phyloP scores from a whole-genome alignment of 768 basidiomycete species.

The Dictyophora rubrovolvata region DNA sequence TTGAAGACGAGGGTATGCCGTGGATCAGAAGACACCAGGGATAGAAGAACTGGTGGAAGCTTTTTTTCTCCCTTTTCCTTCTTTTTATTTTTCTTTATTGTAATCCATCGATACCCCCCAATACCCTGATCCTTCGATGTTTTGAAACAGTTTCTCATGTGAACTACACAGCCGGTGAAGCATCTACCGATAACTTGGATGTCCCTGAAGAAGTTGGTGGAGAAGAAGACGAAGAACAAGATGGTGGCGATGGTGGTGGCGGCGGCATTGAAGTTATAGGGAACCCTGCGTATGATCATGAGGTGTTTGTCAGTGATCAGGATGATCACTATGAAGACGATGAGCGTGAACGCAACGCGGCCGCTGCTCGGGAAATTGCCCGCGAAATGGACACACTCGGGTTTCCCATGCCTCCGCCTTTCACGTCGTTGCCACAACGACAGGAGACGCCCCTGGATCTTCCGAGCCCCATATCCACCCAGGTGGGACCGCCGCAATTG shows the following conservation, averaged over 20 bases:
- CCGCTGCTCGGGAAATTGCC: conserved; percentile 58
- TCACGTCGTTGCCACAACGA: conserved; percentile 18
- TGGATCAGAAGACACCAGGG: conserved; percentile 7
- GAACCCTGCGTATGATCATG: background rate
- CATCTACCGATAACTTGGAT: background rate
- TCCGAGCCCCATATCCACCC: background rate
- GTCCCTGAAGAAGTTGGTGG: background rate
- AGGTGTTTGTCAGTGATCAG: background rate
- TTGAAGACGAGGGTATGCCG: conserved; percentile 9
- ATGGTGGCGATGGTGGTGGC: background rate
- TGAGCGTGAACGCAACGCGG: conserved; percentile 48
- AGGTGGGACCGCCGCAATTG: background rate
- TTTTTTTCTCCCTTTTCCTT: background rate
- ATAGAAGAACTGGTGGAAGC: background rate
- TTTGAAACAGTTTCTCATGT: background rate
- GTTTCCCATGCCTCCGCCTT: conserved; percentile 22
- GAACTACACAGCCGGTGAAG: background rate
- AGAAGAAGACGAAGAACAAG: background rate
- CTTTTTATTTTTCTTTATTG: background rate
- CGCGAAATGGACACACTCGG: conserved; percentile 53
- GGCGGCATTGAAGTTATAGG: no score
- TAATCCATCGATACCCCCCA: background rate
- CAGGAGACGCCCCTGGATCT: background rate
- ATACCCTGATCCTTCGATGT: background rate
- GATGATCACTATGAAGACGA: conserved; percentile 27